Percentiles rank a stretch among this genome's conserved stretches.
Evolutionary conservation across 1,284 basidiomycete species (phyloP).

Genomic region (Ustilago cynodontis): DNA sequence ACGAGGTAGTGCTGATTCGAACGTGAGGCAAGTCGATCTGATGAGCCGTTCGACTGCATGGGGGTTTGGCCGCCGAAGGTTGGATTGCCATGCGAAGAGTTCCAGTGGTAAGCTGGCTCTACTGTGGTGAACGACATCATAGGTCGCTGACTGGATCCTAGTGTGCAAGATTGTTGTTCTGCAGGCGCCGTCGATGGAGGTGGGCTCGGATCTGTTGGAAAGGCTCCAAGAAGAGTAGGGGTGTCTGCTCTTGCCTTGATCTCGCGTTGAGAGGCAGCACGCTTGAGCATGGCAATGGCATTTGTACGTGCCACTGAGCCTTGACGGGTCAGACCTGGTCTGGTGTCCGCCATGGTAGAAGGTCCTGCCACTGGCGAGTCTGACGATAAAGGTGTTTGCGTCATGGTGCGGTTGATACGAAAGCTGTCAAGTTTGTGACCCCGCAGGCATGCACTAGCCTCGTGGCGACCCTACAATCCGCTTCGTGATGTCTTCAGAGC

Average conservation of each 20-base stretch:
- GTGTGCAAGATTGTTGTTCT: not conserved
- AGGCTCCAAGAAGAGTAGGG: slow-evolving; percentile 16
- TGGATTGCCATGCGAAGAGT: not conserved
- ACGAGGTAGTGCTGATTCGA: not conserved
- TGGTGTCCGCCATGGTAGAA: slow-evolving; percentile 18
- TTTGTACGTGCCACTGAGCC: slow-evolving; percentile 50
- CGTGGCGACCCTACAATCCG: not conserved
- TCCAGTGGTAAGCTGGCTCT: not conserved
- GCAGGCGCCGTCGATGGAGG: not conserved
- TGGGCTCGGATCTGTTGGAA: slow-evolving; percentile 10
- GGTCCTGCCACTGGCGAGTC: slow-evolving; percentile 1
- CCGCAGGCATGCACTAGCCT: not conserved
- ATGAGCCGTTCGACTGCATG: slow-evolving; percentile 7
- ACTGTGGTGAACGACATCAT: not conserved
- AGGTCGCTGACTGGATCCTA: not conserved
- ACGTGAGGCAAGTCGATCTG: slow-evolving; percentile 3
- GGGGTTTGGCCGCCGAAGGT: not conserved
- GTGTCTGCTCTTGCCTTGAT: slow-evolving; percentile 39
- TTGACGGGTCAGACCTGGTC: slow-evolving; percentile 25
- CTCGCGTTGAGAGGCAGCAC: slow-evolving; percentile 62
- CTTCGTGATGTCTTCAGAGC: not conserved
- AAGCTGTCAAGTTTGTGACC: not conserved
- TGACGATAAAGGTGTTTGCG: slow-evolving; percentile 12
- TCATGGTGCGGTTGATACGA: slow-evolving; percentile 8
- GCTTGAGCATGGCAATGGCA: slow-evolving; percentile 59